phyloP scores from a whole-genome alignment of 1,139 yeast genomes.

The Yamadazyma aaseri region DNA sequence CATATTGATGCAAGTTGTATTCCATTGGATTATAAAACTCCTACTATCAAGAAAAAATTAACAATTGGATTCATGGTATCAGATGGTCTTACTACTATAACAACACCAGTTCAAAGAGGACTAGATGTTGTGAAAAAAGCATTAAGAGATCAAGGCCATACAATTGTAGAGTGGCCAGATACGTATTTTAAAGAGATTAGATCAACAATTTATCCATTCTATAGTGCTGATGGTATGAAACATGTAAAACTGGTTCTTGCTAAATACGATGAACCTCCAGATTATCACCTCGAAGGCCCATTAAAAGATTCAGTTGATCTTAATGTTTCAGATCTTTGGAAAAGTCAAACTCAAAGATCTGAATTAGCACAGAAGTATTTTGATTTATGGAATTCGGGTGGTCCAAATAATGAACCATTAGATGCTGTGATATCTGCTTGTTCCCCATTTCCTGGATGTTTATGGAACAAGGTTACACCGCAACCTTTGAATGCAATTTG shows the following conservation, averaged over 20 bases:
- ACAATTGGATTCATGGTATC: conserved; percentile 11
- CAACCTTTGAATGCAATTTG: conserved; percentile 15
- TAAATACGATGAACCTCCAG: conserved; percentile 13
- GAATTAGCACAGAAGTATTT: conserved; percentile 12
- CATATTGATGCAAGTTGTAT: conserved; percentile 13
- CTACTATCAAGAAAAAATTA: conserved; percentile 8
- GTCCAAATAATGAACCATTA: conserved; percentile 4
- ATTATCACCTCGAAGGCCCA: conserved; percentile 7
- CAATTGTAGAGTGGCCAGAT: conserved; percentile 12
- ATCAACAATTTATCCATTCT: conserved; percentile 14
- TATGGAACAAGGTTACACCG: conserved; percentile 12
- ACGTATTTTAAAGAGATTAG: conserved; percentile 13
- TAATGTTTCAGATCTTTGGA: conserved; percentile 14
- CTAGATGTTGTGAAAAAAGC: conserved; percentile 8
- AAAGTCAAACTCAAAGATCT: conserved; percentile 10
- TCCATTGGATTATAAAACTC: conserved; percentile 7
- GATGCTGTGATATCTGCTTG: conserved; percentile 13
- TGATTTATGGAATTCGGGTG: conserved; percentile 10
- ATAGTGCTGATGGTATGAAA: conserved; percentile 15
- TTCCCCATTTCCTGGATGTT: conserved; percentile 14
- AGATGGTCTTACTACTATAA: conserved; percentile 12
- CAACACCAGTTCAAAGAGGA: conserved; percentile 11
- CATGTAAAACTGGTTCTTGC: conserved; percentile 12
- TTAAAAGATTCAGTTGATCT: conserved; percentile 9
- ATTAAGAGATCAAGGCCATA: conserved; percentile 11